Base-by-base conservation (phyloP, 345 rosid genomes). In the Citrus medica region DNA sequence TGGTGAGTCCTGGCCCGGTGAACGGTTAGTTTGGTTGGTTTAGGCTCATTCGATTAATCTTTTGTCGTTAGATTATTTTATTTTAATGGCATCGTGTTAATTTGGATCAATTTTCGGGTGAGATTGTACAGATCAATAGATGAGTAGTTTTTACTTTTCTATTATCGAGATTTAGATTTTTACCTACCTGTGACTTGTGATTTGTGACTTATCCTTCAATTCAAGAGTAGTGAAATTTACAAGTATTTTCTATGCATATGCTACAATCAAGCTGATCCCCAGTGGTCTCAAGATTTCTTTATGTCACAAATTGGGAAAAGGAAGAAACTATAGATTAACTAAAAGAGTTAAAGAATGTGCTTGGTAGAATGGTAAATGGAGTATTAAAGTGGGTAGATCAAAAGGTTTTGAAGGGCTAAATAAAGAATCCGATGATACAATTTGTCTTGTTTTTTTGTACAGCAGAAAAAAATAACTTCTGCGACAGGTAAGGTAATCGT, bases 1-100 rank as follows among this genome's bases (percentile, higher is more conserved):
- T 78, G 74, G 87, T 65, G 58, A 71, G 87, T 77, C 95, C 93
- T 16, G 96, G 89, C 59, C 97, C 94, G 70, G 83, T 85, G 86
- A 89, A 88, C 81, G 85, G 89, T 62, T 86, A 87, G 58, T 46
- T 46, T 46, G 51, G 17, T 13, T 86, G 86, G 58, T 46, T 46
- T 46, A 16, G 17, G 5, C 51, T 46, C 51, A 13, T 46, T 46
- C 14, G 51, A 46, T 46, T 46, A 46, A 12, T 46, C 51, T 13
- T 13, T 46, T 3, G 17, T 42, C 16, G 51, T 5, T 19, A 32
- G 42, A 48, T 6, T 42, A 58, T 40, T 58, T 65, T 59, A 66
- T 42, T 76, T 68, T 28, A 46, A 2, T 28, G 10, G 13, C 32
- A 38, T 40, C 2, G 6, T 67, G 5, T 42, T 28, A 9, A 56